These are phyloP conservation scores for Eimeria zaria DNA, from an alignment of 169 alveolate genomes.

Conservation along the genomic window DNA sequence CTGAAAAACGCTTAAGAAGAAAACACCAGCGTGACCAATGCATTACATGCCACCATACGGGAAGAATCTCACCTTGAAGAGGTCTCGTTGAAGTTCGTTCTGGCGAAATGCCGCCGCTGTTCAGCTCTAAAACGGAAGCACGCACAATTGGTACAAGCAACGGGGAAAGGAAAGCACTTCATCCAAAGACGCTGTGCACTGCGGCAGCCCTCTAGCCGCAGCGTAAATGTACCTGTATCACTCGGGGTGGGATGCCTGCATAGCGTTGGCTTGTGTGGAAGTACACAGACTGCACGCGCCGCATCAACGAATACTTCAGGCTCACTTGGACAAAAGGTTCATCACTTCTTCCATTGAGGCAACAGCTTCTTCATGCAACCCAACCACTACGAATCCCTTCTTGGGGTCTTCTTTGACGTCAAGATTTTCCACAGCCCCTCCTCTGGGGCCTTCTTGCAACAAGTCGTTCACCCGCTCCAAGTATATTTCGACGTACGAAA, in stretches of 20 bases:
- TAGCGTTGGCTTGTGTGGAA: not conserved
- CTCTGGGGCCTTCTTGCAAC: conserved; percentile 90
- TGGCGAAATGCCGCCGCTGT: conserved; percentile 91
- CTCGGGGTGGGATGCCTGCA: not conserved
- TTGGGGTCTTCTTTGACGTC: conserved; percentile 94
- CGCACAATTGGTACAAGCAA: conserved; percentile 7
- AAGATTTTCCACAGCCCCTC: conserved; percentile 89
- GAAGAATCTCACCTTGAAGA: conserved; percentile 85
- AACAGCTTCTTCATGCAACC: conserved; percentile 91
- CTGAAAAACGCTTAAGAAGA: not conserved
- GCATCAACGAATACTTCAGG: not conserved
- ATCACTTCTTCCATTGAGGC: conserved; percentile 91
- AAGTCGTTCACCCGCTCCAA: conserved; percentile 94
- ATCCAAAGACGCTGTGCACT: not conserved
- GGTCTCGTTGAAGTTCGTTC: conserved; percentile 92
- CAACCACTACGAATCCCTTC: conserved; percentile 92
- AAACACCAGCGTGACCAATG: not conserved
- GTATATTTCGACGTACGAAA: conserved; percentile 92
- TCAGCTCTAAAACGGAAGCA: conserved; percentile 86
- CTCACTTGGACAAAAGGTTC: conserved; percentile 87
- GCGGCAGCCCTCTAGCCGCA: not conserved
- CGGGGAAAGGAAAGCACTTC: not conserved
- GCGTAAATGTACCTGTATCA: not conserved
- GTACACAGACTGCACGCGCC: not conserved
- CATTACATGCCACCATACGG: not conserved